Evolutionary conservation across 2,329 filamentous ascomycete genomes (phyloP), one percentile per base, ranked within the genome.

Genomic region (Sarocladium brachiariae): DNA sequence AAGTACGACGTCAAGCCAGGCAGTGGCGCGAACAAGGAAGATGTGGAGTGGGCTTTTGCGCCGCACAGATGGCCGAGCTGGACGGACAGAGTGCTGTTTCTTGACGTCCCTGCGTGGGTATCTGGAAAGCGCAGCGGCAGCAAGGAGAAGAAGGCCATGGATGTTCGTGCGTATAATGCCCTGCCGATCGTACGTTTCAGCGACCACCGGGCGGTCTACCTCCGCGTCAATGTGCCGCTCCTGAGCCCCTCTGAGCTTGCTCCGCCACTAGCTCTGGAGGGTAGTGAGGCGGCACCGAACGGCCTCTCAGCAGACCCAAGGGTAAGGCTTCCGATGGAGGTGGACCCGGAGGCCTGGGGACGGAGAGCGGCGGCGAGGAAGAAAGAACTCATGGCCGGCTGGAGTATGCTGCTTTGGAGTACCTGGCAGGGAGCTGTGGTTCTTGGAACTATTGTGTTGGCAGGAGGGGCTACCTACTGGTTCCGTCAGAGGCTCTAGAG

Each of bases 11-110:
- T 77, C 1, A 60, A 66, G 47, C 58, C 56, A 35, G 60, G 59
- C n/a, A 60, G 56, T 5, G 59, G 58, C 2, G 61, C 63, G 18
- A 58, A 64, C 39, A 62, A 68, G 37, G 64, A 69, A 31, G 62
- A 70, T 2, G 67, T 76, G 3, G 69, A 72, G 10, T 92, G 86
- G 84, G 69, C 73, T 27, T 96, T 90, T 79, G 87, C 90, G 7
- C 73, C 75, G 52, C 87, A 95, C 64, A 83, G 93, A 41, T 95
- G 88, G 77, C 91, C 93, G 1, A 84, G 85, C 61, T 97, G 92
- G 93, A 96, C 90, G 60, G 93, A 97, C 66, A 82, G 93, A 3
- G 84, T 97, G 18, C 72, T 97, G 18, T 97, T 83, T 65, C 73
- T 92, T 2, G 80, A 86, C 49, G 69, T 77, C 19, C 81, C 78